A percentile compares a stretch with the other conserved stretches of the same genome.
These are phyloP conservation scores for Stephania cephalantha DNA, from an alignment of 164 flowering plant species.

Conservation along the genomic window DNA sequence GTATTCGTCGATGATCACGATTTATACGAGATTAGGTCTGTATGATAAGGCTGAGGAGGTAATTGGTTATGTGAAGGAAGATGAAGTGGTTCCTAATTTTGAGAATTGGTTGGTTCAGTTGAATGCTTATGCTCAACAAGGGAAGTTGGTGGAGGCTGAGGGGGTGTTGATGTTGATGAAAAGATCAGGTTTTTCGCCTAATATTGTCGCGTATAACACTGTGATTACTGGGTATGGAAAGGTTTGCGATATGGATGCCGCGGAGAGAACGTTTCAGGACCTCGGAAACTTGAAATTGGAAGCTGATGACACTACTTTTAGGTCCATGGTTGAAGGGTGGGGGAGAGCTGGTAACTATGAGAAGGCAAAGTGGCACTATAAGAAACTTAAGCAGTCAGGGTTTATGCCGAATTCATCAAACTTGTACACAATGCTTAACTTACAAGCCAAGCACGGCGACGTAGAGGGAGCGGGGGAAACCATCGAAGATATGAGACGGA, in stretches of 20 bases:
- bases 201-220: constrained; percentile 77
- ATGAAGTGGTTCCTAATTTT: constrained; percentile 42
- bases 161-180: constrained; percentile 42
- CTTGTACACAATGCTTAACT: constrained; percentile 66
- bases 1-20: constrained; percentile 86
- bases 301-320: constrained; percentile 86
- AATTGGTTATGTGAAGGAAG: constrained; percentile 50
- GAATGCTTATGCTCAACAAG: constrained; percentile 87
- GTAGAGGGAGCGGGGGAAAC: constrained; percentile 56
- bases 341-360: constrained; percentile 58
- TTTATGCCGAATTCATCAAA: constrained; percentile 72
- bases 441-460: constrained; percentile 62
- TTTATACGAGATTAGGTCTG: constrained; percentile 66
- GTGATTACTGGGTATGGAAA: constrained; percentile 88
- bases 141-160: constrained; percentile 70
- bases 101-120: constrained; percentile 89
- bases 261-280: constrained; percentile 36
- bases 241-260: constrained; percentile 55
- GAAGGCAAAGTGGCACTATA: constrained; percentile 52
- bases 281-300: constrained; percentile 43
- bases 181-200: constrained; percentile 52
- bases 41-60: constrained; percentile 66
- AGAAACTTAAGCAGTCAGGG: constrained; percentile 53
- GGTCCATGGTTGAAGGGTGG: constrained; percentile 96
- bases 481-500: constrained; percentile 59